Percentiles rank a stretch among this genome's conserved stretches.
phyloP scores from a whole-genome alignment of 2,329 filamentous ascomycete species.

The Beauveria sp. region DNA sequence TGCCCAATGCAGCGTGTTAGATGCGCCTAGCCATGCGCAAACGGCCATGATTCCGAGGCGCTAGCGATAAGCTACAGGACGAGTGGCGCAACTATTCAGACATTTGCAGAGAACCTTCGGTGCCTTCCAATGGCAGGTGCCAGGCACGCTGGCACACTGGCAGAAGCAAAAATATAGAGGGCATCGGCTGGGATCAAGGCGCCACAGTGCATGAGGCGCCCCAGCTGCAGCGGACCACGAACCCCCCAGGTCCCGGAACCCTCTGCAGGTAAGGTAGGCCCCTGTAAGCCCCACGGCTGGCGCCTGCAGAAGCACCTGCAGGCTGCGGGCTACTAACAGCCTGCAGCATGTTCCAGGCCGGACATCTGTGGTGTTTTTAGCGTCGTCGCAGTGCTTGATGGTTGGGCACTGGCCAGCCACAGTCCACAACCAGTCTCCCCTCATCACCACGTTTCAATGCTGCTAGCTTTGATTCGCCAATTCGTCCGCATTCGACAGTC shows the following conservation, averaged over 20 bases:
- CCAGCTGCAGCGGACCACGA: not conserved
- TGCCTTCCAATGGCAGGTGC: no score
- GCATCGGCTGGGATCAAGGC: not conserved
- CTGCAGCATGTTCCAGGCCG: not conserved
- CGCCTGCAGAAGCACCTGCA: no score
- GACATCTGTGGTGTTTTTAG: not conserved
- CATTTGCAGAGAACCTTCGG: no score
- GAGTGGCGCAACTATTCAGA: no score
- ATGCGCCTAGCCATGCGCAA: no score
- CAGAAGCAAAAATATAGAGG: not conserved
- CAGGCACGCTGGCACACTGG: not conserved
- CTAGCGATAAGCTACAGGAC: no score
- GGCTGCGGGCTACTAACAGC: not conserved
- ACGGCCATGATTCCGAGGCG: no score
- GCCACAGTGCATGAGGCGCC: not conserved
- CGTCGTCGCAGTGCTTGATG: not conserved
- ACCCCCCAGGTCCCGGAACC: not conserved
- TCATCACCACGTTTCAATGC: constrained; percentile 18
- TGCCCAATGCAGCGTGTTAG: no score
- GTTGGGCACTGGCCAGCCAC: not conserved
- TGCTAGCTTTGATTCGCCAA: constrained; percentile 20
- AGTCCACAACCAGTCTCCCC: not conserved
- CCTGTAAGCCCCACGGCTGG: not conserved
- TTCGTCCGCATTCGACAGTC: constrained; percentile 1
- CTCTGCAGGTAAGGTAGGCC: no score